Percentiles rank a stretch among this genome's conserved stretches.
Evolutionary conservation across 1,284 basidiomycete species (phyloP).

Genomic region (Melampsora larici-populina): DNA sequence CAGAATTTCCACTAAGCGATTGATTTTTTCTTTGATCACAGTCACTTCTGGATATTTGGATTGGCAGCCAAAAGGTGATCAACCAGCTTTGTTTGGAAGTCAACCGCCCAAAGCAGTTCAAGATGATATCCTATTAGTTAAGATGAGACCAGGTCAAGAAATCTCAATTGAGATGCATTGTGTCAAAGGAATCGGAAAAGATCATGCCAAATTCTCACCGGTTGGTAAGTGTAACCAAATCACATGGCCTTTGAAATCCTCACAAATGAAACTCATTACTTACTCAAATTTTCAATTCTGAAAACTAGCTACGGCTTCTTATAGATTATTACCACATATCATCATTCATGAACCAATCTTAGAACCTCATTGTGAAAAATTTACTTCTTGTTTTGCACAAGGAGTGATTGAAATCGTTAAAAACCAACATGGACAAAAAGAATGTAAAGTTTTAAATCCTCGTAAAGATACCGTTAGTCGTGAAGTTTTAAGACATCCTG

Average conservation of each 20-base stretch:
- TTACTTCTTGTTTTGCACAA: constrained; percentile 79
- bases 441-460: constrained; percentile 61
- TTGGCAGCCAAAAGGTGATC: constrained; percentile 85
- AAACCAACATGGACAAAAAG: constrained; percentile 61
- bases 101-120: constrained; percentile 69
- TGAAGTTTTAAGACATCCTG: constrained; percentile 85
- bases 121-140: constrained; percentile 84
- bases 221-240: constrained; percentile 65
- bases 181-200: constrained; percentile 88
- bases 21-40: constrained; percentile 44
- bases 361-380: constrained; percentile 66
- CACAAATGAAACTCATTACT: neutral
- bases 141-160: constrained; percentile 77
- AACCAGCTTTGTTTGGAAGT: constrained; percentile 59
- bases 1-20: neutral
- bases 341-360: constrained; percentile 69
- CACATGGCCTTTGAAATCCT: neutral
- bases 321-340: constrained; percentile 85
- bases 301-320: constrained; percentile 85
- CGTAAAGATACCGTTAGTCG: constrained; percentile 86
- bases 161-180: constrained; percentile 86
- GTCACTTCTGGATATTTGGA: constrained; percentile 74
- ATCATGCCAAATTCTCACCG: constrained; percentile 97
- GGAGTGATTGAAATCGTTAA: constrained; percentile 74
- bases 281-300: neutral